Evolutionary conservation across 2,329 filamentous ascomycete species (phyloP).

Genomic region (Fusarium goolgardi): DNA sequence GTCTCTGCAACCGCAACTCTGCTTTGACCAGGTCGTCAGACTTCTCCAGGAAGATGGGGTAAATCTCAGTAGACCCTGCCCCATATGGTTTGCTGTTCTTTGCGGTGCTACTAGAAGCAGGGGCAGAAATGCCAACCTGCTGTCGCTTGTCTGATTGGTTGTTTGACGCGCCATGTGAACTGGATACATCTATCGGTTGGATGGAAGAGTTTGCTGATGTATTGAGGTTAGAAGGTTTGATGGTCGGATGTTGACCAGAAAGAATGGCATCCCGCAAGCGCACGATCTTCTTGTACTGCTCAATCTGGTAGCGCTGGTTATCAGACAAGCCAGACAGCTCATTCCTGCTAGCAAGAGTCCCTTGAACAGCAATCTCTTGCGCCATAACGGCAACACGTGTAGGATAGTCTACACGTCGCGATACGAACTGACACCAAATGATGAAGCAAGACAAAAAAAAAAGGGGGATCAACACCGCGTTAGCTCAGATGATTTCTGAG

Average conservation of each 20-base stretch:
- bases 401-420: constrained; percentile 42
- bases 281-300: constrained; percentile 83
- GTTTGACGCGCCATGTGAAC: constrained; percentile 24
- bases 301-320: constrained; percentile 67
- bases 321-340: constrained; percentile 51
- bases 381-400: constrained; percentile 44
- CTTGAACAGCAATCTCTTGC: constrained; percentile 38
- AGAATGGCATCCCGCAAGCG: constrained; percentile 83
- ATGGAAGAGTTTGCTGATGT: constrained; percentile 36
- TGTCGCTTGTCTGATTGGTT: constrained; percentile 49
- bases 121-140: constrained; percentile 36
- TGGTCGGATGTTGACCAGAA: constrained; percentile 76
- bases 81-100: constrained; percentile 54
- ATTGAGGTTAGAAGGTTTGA: constrained; percentile 63
- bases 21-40: constrained; percentile 86
- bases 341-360: constrained; percentile 28
- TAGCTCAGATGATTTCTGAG: constrained; percentile 18
- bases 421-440: constrained; percentile 27
- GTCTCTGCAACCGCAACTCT: constrained; percentile 81
- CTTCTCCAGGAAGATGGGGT: constrained; percentile 87
- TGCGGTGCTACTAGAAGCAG: constrained; percentile 45
- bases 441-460: constrained; percentile 18
- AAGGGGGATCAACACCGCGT: constrained; percentile 18
- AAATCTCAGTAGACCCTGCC: constrained; percentile 73
- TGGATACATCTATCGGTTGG: constrained; percentile 41